Evolutionary conservation across 768 basidiomycete genomes (phyloP).

Genomic region (Termitomyces sp.): DNA sequence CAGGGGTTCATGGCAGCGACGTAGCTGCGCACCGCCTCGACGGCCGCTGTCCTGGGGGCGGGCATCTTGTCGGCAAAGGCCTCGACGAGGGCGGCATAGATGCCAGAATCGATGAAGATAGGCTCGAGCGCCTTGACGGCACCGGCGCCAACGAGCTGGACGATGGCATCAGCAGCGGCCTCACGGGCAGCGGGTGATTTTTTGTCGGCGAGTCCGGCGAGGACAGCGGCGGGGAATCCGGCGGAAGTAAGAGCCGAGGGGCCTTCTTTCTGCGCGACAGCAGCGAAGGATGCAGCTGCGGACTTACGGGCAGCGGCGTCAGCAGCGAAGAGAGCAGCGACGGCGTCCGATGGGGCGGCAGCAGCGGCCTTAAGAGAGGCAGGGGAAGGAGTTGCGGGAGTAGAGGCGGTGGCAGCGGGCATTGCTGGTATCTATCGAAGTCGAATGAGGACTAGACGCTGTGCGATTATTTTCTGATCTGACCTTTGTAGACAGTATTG

Average conservation of each 20-base stretch:
- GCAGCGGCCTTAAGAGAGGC: constrained; percentile 67
- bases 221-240: constrained; percentile 66
- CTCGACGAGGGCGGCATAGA: constrained; percentile 86
- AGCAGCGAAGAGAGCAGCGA: constrained; percentile 73
- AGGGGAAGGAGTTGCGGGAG: constrained; percentile 55
- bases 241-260: constrained; percentile 68
- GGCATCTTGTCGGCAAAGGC: constrained; percentile 94
- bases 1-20: constrained; percentile 83
- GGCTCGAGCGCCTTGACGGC: constrained; percentile 85
- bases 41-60: constrained; percentile 78
- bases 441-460: constrained; percentile 4
- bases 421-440: constrained; percentile 56
- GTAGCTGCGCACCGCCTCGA: constrained; percentile 77
- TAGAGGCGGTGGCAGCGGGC: constrained; percentile 74
- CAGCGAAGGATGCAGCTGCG: constrained; percentile 66
- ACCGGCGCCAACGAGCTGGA: constrained; percentile 62
- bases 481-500: constrained; percentile 40
- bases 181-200: constrained; percentile 91
- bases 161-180: constrained; percentile 75
- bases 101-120: constrained; percentile 79
- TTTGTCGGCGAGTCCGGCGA: constrained; percentile 92
- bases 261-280: constrained; percentile 80
- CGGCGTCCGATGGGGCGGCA: constrained; percentile 49
- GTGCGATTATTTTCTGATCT: neutral
- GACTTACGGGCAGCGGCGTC: constrained; percentile 81